Percentiles rank a stretch among this genome's conserved stretches.
Evolutionary conservation across 306 rosid species (phyloP).

Genomic region (Abrus pulchellus): DNA sequence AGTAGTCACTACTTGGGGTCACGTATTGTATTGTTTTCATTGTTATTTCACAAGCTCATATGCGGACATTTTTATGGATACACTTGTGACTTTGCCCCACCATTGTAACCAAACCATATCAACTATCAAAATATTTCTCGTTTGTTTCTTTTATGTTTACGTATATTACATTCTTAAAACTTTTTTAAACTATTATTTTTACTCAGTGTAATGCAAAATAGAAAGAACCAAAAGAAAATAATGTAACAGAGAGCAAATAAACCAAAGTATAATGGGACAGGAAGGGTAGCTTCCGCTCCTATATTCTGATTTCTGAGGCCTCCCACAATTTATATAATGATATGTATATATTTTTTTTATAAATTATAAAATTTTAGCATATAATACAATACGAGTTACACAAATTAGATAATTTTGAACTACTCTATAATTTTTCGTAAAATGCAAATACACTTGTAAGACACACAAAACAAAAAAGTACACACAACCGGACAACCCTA

Average conservation of each 20-base stretch:
- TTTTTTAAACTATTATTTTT: too few relatives aligned
- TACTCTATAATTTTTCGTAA: too few relatives aligned
- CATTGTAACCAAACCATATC: neutral
- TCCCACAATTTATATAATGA: too few relatives aligned
- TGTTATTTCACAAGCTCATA: neutral
- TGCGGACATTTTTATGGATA: neutral
- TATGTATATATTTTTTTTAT: too few relatives aligned
- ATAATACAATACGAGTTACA: too few relatives aligned
- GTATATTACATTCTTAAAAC: too few relatives aligned
- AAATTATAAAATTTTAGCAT: too few relatives aligned
- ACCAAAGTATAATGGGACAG: neutral
- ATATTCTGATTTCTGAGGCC: too few relatives aligned
- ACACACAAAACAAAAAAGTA: neutral
- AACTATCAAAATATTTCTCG: neutral
- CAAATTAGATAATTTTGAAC: too few relatives aligned
- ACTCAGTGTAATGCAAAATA: neutral
- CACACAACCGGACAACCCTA: constrained; percentile 27
- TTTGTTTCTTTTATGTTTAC: too few relatives aligned
- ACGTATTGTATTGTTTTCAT: constrained; percentile 1
- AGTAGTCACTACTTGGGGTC: constrained; percentile 29
- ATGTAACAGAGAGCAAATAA: too few relatives aligned
- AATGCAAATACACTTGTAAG: too few relatives aligned
- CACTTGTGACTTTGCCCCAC: neutral
- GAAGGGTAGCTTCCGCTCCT: neutral
- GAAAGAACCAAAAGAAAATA: neutral